phyloP scores from a whole-genome alignment of 1,284 basidiomycete species.

The Schizopora paradoxa region DNA sequence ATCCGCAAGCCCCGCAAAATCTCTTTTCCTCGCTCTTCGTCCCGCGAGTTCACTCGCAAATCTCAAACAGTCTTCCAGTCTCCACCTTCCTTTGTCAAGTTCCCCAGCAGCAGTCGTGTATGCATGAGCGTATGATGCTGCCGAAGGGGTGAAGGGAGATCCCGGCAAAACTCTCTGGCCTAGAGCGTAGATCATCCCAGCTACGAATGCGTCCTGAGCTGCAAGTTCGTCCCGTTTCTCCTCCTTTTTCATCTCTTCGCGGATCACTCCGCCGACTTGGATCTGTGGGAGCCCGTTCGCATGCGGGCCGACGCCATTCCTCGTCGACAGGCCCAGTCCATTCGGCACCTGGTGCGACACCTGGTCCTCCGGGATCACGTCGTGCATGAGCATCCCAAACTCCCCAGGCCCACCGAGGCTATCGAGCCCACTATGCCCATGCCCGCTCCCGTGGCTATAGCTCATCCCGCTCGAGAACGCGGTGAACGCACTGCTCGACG shows the following conservation, averaged over 20 bases:
- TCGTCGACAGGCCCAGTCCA: no score
- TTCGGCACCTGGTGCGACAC: no score
- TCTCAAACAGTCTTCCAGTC: slow-evolving; percentile 69
- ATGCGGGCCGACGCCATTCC: slow-evolving; percentile 11
- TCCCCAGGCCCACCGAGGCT: slow-evolving; percentile 1
- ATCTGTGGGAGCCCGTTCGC: background rate
- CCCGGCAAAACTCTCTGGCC: slow-evolving; percentile 63
- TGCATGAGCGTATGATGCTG: slow-evolving; percentile 34
- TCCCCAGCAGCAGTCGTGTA: slow-evolving; percentile 21
- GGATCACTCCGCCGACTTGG: slow-evolving; percentile 22
- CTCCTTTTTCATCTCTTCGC: slow-evolving; percentile 30
- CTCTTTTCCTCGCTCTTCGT: slow-evolving; percentile 52
- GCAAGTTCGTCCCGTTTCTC: slow-evolving; percentile 58
- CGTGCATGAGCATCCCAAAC: slow-evolving; percentile 16
- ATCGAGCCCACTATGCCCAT: slow-evolving; percentile 7
- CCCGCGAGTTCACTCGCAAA: slow-evolving; percentile 76
- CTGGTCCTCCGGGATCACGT: slow-evolving; percentile 15
- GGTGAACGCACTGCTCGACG: slow-evolving; percentile 52
- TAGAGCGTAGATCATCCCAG: slow-evolving; percentile 74
- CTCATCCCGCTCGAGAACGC: slow-evolving; percentile 24
- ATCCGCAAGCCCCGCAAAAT: slow-evolving; percentile 62
- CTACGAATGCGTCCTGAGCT: slow-evolving; percentile 73
- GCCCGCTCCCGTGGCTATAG: slow-evolving; percentile 13
- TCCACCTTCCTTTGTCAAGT: slow-evolving; percentile 51
- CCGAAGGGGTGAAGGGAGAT: slow-evolving; percentile 59